phyloP scores from a whole-genome alignment of 352 stramenopile genomes.

The Globisporangium alternatum region DNA sequence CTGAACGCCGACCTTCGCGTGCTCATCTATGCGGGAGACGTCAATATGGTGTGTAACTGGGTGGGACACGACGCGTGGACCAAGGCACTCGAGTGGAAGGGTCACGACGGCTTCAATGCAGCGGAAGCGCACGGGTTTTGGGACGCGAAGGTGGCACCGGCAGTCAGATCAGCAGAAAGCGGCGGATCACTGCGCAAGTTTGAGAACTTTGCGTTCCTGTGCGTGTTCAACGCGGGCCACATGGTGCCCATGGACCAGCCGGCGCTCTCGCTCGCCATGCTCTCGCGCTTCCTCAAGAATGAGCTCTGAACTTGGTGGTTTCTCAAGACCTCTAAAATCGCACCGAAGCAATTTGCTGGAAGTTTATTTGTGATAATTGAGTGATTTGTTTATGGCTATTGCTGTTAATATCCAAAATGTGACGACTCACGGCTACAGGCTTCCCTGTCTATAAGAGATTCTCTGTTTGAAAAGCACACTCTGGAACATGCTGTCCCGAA shows the following conservation, averaged over 20 bases:
- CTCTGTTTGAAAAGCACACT: too few species aligned
- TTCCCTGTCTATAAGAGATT: too few species aligned
- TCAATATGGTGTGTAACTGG: constrained; percentile 67
- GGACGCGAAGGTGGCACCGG: background rate
- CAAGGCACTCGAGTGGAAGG: constrained; percentile 89
- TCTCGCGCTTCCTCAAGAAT: constrained; percentile 41
- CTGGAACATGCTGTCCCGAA: too few species aligned
- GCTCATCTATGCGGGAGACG: constrained; percentile 96
- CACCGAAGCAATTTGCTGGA: background rate
- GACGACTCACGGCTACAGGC: too few species aligned
- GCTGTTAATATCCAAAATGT: too few species aligned
- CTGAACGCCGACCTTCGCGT: constrained; percentile 73
- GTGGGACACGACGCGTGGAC: constrained; percentile 93
- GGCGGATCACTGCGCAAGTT: constrained; percentile 33
- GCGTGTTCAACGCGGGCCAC: constrained; percentile 92
- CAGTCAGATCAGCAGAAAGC: background rate
- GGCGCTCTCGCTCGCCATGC: constrained; percentile 49
- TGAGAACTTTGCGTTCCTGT: constrained; percentile 89
- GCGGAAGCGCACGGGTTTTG: constrained; percentile 28
- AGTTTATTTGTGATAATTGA: too few species aligned
- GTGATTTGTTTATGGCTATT: too few species aligned
- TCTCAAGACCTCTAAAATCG: too few species aligned
- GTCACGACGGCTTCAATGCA: constrained; percentile 81
- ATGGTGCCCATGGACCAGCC: constrained; percentile 94
- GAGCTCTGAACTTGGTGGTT: constrained; percentile 6